Base-by-base conservation (phyloP, 2,329 filamentous ascomycete genomes). In the Exophiala sideris region DNA sequence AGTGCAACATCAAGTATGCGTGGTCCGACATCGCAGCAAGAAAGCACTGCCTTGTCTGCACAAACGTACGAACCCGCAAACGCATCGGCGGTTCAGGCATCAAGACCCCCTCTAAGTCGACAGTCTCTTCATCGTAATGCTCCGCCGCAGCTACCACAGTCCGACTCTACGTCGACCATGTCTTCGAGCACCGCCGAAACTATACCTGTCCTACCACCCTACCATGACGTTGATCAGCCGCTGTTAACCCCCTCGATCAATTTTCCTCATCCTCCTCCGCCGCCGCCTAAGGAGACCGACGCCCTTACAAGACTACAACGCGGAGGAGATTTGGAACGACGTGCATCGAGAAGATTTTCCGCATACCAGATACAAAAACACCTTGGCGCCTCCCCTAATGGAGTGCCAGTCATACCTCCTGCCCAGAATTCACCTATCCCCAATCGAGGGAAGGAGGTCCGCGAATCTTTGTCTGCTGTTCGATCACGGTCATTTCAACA, bases 281-380 rank as follows among this genome's bases (percentile, higher is more conserved):
- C 89, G 2, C 85, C 86, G 21, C 88, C 90, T 48, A 88, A 88
- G 64, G 85, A 91, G 64, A 88, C 94, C 64, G 95, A 95, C 75
- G 94, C 94, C 4, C 76, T 99, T 48, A 90, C 90, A 45, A 91
- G 91, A 47, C 73, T 99, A 61, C 94, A 97, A 71, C 84, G 91
- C 70, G 91, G 91, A 33, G 92, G 92, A 16, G 91, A 96, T 62
- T 76, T 99, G 46, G 94, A 99, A 72, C 83, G 94, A 67, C 82
- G 94, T 68, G 94, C 94, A 1, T 99, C 94, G 11, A 82, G 92
- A 62, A 81, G 94, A 66, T 99, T 97, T 68, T 97, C 94, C 1
- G 88, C 91, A 49, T 99, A 97, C 68, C 94, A 99, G 67, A 95
- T 99, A 63, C 89, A 90, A 42, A 97, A 96, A 68, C 91, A 96